Base-by-base conservation (phyloP, 106 monocot genomes). In the Narthecium ossifragum region DNA sequence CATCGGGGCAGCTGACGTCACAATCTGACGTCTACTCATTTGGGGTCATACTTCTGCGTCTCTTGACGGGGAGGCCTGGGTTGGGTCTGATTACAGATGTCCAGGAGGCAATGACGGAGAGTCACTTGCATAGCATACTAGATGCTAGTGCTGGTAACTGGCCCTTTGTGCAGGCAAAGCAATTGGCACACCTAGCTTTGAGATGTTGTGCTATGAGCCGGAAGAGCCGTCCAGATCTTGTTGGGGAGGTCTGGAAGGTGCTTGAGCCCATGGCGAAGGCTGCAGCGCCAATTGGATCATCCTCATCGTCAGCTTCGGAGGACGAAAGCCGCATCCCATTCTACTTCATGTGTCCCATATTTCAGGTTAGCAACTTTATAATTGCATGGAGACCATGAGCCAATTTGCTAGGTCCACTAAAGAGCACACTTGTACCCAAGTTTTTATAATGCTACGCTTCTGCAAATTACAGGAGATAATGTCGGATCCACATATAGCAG, bases 401-500 rank as follows among this genome's bases (percentile, higher is more conserved):
- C 11, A 9, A 53, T 24, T 61, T 38, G 17, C 9, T 36, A 6
- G 18, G 3, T 58, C 3, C 3, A 10, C 12, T 15, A 53, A 9
- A 49, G 22, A 49, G 6, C 48, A 49, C 7, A 5, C 22, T 4
- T 49, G 48, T 49, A 9, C 22, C 5, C 6, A n/a, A 5, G 14
- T 49, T 49, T 21, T 49, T 4, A 7, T 49, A 49, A 9, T 49
- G 6, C 5, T 49, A 49, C 7, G 14, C 14, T 49, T n/a, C 22
- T 49, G 48, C 0, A 2, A 34, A 47, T 64, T 71, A 26, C 72
- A 92, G 92, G 84, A 92, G 58, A 55, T 81, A 12, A 88, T 92
- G 92, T 81, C 47, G 25, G 88, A 92, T 75, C 92, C 88, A 46
- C 87, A 81, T 15, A 52, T 88, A 15, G 92, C 92, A 26, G 64